These are phyloP conservation scores for Yamadazyma dendronema DNA, from an alignment of 1,139 yeast genomes.

Conservation along the genomic window DNA sequence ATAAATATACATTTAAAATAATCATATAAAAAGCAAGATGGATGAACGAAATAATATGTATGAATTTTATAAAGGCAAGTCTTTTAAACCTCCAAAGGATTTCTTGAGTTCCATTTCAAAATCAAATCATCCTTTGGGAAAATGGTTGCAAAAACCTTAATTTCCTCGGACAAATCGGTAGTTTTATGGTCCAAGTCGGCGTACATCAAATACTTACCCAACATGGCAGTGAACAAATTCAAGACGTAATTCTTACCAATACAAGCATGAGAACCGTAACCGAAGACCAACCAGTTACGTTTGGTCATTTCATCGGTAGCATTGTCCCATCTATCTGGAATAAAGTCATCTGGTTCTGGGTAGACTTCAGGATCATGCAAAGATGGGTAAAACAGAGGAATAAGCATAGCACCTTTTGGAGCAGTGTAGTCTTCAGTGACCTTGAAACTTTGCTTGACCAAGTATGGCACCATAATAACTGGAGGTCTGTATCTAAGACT, in stretches of 20 bases:
- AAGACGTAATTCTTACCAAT: slow-evolving; percentile 91
- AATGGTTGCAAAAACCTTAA: slow-evolving; percentile 94
- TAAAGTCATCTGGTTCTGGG: slow-evolving; percentile 87
- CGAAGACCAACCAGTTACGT: slow-evolving; percentile 94
- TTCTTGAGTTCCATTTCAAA: slow-evolving; percentile 68
- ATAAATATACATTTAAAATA: background rate
- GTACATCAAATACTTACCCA: slow-evolving; percentile 83
- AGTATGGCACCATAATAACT: slow-evolving; percentile 95
- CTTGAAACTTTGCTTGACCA: slow-evolving; percentile 82
- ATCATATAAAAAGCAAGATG: background rate
- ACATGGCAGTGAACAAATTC: slow-evolving; percentile 83
- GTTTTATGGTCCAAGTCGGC: slow-evolving; percentile 80
- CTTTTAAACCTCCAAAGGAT: slow-evolving; percentile 29
- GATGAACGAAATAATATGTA: background rate
- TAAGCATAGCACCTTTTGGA: slow-evolving; percentile 96
- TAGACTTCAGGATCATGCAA: slow-evolving; percentile 96
- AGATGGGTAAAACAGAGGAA: slow-evolving; percentile 93
- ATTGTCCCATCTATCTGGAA: slow-evolving; percentile 89
- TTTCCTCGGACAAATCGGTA: slow-evolving; percentile 83
- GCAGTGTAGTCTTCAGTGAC: slow-evolving; percentile 80
- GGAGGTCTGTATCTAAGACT: slow-evolving; percentile 95
- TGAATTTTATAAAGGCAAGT: background rate
- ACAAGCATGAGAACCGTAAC: slow-evolving; percentile 96
- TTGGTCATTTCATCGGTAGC: slow-evolving; percentile 54
- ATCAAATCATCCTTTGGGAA: slow-evolving; percentile 96